Evolutionary conservation across 2,329 filamentous ascomycete species (phyloP).

Genomic region (Aspergillus thermomutatus): DNA sequence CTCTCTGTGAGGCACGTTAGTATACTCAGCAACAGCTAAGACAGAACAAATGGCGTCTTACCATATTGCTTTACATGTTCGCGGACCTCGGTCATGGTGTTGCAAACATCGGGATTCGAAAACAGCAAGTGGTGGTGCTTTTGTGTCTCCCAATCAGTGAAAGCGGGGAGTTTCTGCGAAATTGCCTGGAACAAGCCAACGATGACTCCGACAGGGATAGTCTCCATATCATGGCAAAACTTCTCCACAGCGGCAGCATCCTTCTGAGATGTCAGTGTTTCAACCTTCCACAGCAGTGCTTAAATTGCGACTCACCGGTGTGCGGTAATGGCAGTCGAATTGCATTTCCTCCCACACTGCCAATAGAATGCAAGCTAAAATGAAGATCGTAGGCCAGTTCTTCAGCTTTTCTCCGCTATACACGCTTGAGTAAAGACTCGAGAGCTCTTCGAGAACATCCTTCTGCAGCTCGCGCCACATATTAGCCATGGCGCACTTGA

Average conservation of each 20-base stretch:
- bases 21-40: conserved; percentile 8
- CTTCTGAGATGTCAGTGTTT: conserved; percentile 20
- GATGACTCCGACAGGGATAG: conserved; percentile 90
- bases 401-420: conserved; percentile 97
- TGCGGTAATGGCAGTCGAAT: conserved; percentile 95
- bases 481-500: conserved; percentile 94
- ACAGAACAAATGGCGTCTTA: conserved; percentile 47
- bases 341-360: conserved; percentile 99
- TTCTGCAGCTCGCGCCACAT: conserved; percentile 98
- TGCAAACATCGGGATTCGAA: conserved; percentile 88
- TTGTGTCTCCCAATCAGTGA: conserved; percentile 89
- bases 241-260: conserved; percentile 82
- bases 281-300: not conserved
- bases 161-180: conserved; percentile 88
- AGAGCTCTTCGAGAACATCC: conserved; percentile 92
- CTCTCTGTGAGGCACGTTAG: conserved; percentile 63
- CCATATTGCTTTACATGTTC: conserved; percentile 91
- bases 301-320: conserved; percentile 50
- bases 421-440: conserved; percentile 89
- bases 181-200: conserved; percentile 97
- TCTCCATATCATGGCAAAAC: conserved; percentile 97
- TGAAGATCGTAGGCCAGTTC: conserved; percentile 99
- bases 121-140: conserved; percentile 88
- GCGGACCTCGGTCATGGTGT: conserved; percentile 93
- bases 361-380: conserved; percentile 87